phyloP scores from a whole-genome alignment of 441 rosid genomes.

The Metrosideros polymorpha region DNA sequence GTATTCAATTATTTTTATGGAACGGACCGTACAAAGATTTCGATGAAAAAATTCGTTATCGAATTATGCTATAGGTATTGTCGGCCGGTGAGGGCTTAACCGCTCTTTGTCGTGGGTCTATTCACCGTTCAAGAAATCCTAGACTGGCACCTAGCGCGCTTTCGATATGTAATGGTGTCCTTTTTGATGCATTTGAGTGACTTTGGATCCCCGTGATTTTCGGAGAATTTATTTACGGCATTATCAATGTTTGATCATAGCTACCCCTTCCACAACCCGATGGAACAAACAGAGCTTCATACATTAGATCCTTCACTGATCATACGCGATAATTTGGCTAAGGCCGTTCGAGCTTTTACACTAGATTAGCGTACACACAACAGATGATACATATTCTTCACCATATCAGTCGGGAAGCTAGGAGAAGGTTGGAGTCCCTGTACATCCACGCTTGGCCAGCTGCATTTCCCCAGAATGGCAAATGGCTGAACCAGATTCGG shows the following conservation, averaged over 20 bases:
- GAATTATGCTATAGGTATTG: background rate
- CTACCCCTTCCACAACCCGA: background rate
- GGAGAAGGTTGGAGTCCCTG: background rate
- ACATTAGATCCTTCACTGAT: background rate
- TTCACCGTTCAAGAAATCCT: background rate
- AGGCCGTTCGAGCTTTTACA: background rate
- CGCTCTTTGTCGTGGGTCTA: background rate
- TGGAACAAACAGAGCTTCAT: background rate
- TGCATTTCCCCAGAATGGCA: background rate
- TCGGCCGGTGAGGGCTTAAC: background rate
- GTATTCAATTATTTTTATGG: background rate
- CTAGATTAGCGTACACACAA: background rate
- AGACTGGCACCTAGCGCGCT: background rate
- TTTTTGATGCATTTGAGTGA: background rate
- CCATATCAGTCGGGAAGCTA: background rate
- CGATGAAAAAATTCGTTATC: background rate
- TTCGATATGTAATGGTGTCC: background rate
- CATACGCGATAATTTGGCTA: background rate
- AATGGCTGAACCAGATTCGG: background rate
- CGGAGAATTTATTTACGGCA: background rate
- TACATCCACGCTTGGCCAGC: background rate
- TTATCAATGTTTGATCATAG: background rate
- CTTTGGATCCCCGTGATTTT: background rate
- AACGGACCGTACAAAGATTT: background rate
- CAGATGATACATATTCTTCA: background rate